These are phyloP conservation scores for Teratosphaeria pseudoeucalypti DNA, from an alignment of 2,329 filamentous ascomycete genomes.

Conservation along the genomic window DNA sequence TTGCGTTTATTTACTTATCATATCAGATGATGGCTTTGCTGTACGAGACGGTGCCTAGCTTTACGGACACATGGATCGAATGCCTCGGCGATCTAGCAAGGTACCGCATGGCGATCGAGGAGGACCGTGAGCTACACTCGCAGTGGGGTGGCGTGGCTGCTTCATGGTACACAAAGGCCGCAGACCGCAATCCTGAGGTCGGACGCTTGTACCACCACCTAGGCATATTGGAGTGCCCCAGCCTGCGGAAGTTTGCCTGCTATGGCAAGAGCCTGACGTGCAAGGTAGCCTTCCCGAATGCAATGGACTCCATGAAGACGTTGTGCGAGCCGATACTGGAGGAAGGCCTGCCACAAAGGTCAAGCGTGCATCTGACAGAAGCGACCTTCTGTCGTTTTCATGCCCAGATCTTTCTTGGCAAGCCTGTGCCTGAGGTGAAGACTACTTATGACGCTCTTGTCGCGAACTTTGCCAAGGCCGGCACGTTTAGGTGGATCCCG, in stretches of 20 bases:
- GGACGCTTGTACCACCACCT: conserved; percentile 83
- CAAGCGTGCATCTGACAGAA: conserved; percentile 45
- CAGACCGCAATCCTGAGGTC: conserved; percentile 62
- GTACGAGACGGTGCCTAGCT: conserved; percentile 73
- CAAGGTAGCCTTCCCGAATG: conserved; percentile 54
- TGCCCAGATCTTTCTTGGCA: conserved; percentile 51
- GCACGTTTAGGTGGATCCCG: conserved; percentile 12
- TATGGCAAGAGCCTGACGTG: conserved; percentile 64
- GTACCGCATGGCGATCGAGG: conserved; percentile 87
- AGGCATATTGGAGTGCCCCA: conserved; percentile 64
- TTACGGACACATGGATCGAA: conserved; percentile 86
- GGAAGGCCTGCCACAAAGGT: conserved; percentile 24
- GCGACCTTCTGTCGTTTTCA: conserved; percentile 38
- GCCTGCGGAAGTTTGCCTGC: conserved; percentile 61
- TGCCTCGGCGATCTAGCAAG: conserved; percentile 78
- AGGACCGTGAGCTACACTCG: conserved; percentile 58
- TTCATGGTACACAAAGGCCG: conserved; percentile 77
- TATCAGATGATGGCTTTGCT: conserved; percentile 85
- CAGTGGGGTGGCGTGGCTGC: conserved; percentile 71
- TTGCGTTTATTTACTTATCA: conserved; percentile 77
- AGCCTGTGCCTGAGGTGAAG: conserved; percentile 38
- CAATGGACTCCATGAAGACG: conserved; percentile 59
- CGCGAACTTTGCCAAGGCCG: conserved; percentile 36
- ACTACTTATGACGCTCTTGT: conserved; percentile 39
- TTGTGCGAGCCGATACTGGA: conserved; percentile 47